Conservation (phyloP, 495 filamentous ascomycete genomes). For the Aspergillus sclerotioniger region DNA sequence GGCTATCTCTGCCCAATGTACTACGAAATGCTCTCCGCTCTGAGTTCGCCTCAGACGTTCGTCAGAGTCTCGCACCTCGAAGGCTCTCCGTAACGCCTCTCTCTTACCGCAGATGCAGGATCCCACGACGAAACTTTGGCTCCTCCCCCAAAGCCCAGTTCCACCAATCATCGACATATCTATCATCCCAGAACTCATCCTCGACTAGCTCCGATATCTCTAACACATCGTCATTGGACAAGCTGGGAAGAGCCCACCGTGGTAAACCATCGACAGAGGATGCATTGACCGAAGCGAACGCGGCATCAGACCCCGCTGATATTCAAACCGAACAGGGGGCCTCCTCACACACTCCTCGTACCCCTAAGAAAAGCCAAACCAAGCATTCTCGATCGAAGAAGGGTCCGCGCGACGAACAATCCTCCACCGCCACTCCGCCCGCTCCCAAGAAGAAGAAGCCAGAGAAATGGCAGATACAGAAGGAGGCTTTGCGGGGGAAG, state of each 20-base stretch:
- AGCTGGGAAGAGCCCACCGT: not conserved
- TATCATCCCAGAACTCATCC: not conserved
- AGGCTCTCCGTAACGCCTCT: slow-evolving; percentile 6
- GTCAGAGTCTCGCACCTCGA: slow-evolving; percentile 7
- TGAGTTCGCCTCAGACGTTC: slow-evolving; percentile 20
- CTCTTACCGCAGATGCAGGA: slow-evolving; percentile 3
- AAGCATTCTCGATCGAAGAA: slow-evolving; percentile 3
- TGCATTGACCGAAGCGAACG: not conserved
- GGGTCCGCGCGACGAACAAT: slow-evolving; percentile 10
- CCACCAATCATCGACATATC: not conserved
- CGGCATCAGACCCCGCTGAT: not conserved
- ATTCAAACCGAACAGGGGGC: not conserved
- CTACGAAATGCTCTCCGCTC: slow-evolving; percentile 20
- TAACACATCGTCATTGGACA: not conserved
- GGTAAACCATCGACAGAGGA: not conserved
- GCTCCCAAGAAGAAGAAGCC: slow-evolving; percentile 27
- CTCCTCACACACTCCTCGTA: not conserved
- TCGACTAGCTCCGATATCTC: not conserved
- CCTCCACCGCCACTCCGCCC: slow-evolving; percentile 6
- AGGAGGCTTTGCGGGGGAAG: slow-evolving; percentile 64
- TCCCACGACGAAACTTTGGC: not conserved
- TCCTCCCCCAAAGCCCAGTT: not conserved
- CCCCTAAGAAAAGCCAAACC: not conserved
- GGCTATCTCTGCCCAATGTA: not conserved
- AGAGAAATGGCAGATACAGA: slow-evolving; percentile 70